Conservation (phyloP, 2,329 filamentous ascomycete genomes). For the Orbilia oligospora region DNA sequence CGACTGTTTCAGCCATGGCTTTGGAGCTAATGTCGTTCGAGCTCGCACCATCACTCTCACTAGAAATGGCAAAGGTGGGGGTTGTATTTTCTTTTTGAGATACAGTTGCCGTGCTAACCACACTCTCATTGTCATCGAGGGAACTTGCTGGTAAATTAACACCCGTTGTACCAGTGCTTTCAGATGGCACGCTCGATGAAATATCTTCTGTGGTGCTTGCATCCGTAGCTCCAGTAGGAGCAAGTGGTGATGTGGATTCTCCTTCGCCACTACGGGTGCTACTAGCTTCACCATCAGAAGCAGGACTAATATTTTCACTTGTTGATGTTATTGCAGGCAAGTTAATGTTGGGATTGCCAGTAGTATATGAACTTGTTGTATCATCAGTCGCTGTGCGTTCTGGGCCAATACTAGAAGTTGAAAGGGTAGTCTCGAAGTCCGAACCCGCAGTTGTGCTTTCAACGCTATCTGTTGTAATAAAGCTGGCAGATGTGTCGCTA, state of each 20-base stretch:
- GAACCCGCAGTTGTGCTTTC: neutral
- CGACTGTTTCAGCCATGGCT: too few relatives aligned
- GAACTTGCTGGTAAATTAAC: neutral
- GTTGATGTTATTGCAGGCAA: neutral
- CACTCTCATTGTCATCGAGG: neutral
- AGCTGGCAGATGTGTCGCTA: neutral
- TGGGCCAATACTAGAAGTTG: neutral
- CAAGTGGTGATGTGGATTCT: neutral
- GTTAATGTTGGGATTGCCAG: slow-evolving; percentile 4
- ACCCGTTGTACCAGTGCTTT: neutral
- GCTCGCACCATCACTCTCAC: too few relatives aligned
- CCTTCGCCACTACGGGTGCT: neutral
- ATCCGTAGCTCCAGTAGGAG: too few relatives aligned
- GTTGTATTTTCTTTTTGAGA: too few relatives aligned
- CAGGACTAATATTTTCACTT: neutral
- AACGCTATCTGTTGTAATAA: neutral
- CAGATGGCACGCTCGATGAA: neutral
- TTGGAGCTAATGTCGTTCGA: too few relatives aligned
- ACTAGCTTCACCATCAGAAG: neutral
- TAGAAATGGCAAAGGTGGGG: too few relatives aligned
- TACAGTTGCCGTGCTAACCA: neutral
- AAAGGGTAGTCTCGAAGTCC: neutral
- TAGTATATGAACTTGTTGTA: neutral
- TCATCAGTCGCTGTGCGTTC: neutral
- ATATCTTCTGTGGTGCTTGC: neutral